Evolutionary conservation across 78 protist species (phyloP).

Genomic region (Monosiga brevicollis): DNA sequence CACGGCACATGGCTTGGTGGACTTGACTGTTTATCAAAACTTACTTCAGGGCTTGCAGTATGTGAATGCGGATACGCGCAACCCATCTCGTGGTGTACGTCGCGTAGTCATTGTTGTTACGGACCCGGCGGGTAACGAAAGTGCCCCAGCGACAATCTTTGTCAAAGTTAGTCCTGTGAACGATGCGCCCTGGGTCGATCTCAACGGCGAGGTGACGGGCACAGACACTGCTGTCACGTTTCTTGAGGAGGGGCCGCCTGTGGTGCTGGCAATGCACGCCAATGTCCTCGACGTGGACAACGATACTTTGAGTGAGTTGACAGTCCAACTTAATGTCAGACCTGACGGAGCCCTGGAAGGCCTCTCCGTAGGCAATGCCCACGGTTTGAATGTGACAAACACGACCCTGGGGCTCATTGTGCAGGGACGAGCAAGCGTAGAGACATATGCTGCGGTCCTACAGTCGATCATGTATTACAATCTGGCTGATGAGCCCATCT

Average conservation of each 20-base stretch:
- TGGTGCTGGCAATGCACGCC: background rate
- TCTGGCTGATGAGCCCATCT: background rate
- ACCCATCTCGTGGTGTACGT: no score
- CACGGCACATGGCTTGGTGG: no score
- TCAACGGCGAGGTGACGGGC: background rate
- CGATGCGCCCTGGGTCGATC: conserved; percentile 1
- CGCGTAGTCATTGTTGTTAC: no score
- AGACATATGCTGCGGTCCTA: background rate
- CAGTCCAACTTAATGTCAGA: no score
- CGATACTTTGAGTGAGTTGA: background rate
- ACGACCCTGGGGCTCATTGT: no score
- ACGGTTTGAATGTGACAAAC: no score
- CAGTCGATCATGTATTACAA: background rate
- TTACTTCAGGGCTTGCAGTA: no score
- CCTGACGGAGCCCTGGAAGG: background rate
- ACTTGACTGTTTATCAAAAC: no score
- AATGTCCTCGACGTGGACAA: background rate
- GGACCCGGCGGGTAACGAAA: background rate
- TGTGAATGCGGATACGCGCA: no score
- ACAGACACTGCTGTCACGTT: background rate
- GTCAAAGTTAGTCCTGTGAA: background rate
- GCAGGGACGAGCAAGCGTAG: background rate
- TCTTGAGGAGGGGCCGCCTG: background rate
- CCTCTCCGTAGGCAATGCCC: background rate
- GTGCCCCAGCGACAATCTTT: background rate